phyloP scores from a whole-genome alignment of 1,139 yeast species.

The Scheffersomyces segobiensis region DNA sequence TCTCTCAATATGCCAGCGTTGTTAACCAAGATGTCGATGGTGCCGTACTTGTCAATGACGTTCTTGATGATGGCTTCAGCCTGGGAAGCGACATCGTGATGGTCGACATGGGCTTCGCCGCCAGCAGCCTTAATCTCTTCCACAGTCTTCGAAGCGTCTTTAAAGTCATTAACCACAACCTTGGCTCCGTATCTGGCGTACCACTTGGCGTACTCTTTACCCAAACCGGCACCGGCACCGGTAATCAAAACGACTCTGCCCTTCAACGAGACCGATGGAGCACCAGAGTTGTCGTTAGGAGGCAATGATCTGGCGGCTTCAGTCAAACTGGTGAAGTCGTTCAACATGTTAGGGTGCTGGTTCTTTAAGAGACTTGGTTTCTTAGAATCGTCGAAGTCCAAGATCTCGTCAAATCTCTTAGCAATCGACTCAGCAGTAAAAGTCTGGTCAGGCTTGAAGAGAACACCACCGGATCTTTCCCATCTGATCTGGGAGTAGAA shows the following conservation, averaged over 20 bases:
- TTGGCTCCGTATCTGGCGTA: constrained; percentile 93
- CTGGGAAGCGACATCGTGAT: constrained; percentile 77
- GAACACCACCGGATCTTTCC: constrained; percentile 89
- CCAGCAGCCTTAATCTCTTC: constrained; percentile 77
- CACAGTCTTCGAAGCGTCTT: constrained; percentile 72
- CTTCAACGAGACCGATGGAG: constrained; percentile 58
- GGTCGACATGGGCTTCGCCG: constrained; percentile 81
- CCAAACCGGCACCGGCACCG: constrained; percentile 96
- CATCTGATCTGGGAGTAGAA: constrained; percentile 89
- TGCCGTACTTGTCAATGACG: constrained; percentile 76
- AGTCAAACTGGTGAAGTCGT: constrained; percentile 60
- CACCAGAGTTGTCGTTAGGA: constrained; percentile 56
- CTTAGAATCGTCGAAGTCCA: constrained; percentile 56
- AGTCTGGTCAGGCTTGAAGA: constrained; percentile 74
- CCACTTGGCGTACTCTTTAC: constrained; percentile 83
- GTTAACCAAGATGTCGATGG: constrained; percentile 83
- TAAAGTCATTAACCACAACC: constrained; percentile 91
- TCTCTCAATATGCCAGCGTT: constrained; percentile 96
- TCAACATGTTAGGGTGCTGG: constrained; percentile 65
- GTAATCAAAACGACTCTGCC: constrained; percentile 89
- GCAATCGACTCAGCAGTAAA: constrained; percentile 88
- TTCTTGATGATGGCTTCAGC: constrained; percentile 77
- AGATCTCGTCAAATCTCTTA: constrained; percentile 62
- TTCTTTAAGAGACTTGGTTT: constrained; percentile 55
- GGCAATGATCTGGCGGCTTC: constrained; percentile 52